Conservation (phyloP, 179 eudicot genomes). For the Spergularia azorica region DNA sequence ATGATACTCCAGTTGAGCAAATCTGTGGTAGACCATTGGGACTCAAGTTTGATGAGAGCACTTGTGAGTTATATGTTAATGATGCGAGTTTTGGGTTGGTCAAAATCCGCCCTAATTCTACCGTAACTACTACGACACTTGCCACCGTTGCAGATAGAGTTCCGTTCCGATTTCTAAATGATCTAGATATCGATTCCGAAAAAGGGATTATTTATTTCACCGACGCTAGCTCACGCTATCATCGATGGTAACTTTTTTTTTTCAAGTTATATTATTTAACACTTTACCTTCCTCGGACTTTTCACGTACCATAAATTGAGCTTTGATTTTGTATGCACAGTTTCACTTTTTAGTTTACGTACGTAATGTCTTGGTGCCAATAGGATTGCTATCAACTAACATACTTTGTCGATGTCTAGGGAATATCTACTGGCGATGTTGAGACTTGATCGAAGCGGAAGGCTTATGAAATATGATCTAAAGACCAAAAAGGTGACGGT, state of each 20-base stretch:
- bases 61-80: slow-evolving; percentile 15
- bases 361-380: neutral
- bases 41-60: slow-evolving; percentile 17
- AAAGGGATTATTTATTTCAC: slow-evolving; percentile 17
- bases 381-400: no score
- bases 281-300: no score
- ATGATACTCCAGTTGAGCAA: slow-evolving; percentile 2
- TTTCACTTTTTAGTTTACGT: no score
- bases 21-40: slow-evolving; percentile 27
- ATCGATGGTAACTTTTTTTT: slow-evolving; percentile 8
- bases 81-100: neutral
- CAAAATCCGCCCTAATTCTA: no score
- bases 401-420: slow-evolving; percentile 1
- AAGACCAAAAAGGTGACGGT: slow-evolving; percentile 14
- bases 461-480: slow-evolving; percentile 23
- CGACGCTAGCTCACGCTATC: slow-evolving; percentile 11
- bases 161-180: no score
- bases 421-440: slow-evolving; percentile 7
- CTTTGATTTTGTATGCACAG: no score
- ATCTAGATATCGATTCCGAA: slow-evolving; percentile 1
- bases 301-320: no score
- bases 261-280: neutral
- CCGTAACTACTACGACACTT: no score
- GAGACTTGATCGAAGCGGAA: slow-evolving; percentile 18
- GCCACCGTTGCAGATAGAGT: no score